A percentile compares a stretch with the other conserved stretches of the same genome.
phyloP scores from a whole-genome alignment of 169 alveolate genomes.

The Perkinsus marinus region DNA sequence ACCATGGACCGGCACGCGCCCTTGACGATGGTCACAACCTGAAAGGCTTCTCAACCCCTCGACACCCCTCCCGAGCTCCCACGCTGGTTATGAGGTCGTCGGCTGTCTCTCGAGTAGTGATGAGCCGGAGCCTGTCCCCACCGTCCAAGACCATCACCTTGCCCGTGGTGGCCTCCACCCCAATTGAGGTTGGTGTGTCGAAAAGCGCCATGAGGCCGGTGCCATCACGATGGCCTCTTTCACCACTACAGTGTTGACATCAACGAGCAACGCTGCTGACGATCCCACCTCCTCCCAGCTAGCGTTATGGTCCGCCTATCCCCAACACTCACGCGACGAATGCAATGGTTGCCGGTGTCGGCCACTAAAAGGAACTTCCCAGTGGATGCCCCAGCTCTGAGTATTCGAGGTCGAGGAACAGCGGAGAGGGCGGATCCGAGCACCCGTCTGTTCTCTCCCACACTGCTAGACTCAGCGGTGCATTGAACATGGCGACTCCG shows the following conservation, averaged over 20 bases:
- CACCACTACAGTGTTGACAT: not conserved
- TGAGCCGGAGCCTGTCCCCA: not conserved
- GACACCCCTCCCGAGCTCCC: not conserved
- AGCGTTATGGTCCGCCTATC: not conserved
- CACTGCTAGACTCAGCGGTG: not conserved
- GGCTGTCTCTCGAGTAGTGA: not conserved
- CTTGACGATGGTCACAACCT: not conserved
- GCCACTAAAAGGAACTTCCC: not conserved
- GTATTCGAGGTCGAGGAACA: too few species aligned
- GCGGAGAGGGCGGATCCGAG: not conserved
- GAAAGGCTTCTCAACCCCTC: not conserved
- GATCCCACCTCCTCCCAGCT: not conserved
- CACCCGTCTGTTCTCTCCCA: not conserved
- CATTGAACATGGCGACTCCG: not conserved
- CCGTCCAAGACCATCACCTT: not conserved
- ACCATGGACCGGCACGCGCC: not conserved
- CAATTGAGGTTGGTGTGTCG: not conserved
- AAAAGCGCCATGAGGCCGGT: not conserved
- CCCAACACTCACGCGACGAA: not conserved
- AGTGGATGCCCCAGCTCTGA: not conserved
- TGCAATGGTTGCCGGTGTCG: not conserved
- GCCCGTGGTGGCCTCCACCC: not conserved
- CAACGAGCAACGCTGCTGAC: not conserved
- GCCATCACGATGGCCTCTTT: not conserved
- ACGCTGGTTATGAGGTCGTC: not conserved